phyloP scores from a whole-genome alignment of 2,329 filamentous ascomycete genomes.

The Exserohilum rostratum region DNA sequence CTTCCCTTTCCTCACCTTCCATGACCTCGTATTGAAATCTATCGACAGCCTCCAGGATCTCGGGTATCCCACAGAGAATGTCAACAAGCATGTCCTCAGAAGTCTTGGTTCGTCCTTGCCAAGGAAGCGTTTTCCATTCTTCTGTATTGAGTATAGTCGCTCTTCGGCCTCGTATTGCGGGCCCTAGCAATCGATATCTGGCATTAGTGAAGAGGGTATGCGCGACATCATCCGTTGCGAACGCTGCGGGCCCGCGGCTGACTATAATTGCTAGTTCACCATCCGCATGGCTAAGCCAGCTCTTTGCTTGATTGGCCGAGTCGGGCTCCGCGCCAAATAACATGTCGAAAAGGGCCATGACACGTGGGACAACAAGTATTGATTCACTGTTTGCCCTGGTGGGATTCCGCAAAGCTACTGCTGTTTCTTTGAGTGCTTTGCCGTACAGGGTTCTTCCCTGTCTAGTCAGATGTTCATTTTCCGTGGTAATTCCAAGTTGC shows the following conservation, averaged over 20 bases:
- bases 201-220: constrained; percentile 33
- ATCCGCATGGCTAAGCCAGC: constrained; percentile 38
- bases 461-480: constrained; percentile 21
- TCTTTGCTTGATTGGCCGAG: constrained; percentile 27
- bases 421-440: constrained; percentile 30
- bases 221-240: constrained; percentile 20
- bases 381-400: constrained; percentile 26
- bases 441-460: constrained; percentile 36
- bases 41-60: constrained; percentile 40
- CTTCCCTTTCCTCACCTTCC: constrained; percentile 6
- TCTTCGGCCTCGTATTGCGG: constrained; percentile 45
- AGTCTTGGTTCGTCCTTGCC: constrained; percentile 39
- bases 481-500: constrained; percentile 25
- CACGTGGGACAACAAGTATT: constrained; percentile 33
- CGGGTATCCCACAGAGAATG: constrained; percentile 40
- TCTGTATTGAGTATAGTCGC: constrained; percentile 36
- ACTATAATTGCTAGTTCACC: constrained; percentile 35
- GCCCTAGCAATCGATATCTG: constrained; percentile 27
- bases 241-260: constrained; percentile 25
- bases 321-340: constrained; percentile 35
- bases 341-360: constrained; percentile 35
- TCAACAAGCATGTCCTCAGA: constrained; percentile 45
- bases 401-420: constrained; percentile 25
- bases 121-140: constrained; percentile 47
- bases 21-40: constrained; percentile 8